Conservation (phyloP, 2,329 filamentous ascomycete species). For the Alternaria sp. region DNA sequence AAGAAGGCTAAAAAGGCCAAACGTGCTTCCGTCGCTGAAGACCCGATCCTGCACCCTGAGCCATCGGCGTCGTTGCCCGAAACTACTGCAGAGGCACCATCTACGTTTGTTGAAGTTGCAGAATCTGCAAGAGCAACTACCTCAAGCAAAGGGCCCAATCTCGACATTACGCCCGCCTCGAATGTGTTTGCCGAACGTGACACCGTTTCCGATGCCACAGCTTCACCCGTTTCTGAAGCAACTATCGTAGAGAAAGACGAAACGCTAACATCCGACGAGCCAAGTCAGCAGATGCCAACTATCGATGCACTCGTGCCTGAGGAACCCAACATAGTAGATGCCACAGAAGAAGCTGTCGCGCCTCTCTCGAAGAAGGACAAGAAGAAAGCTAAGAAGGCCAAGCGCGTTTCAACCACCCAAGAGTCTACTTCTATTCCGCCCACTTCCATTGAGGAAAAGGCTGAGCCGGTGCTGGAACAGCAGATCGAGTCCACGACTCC, state of each 20-base stretch:
- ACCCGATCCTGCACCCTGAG: not conserved
- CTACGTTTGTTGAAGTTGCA: not conserved
- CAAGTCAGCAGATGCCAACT: not conserved
- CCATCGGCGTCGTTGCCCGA: not conserved
- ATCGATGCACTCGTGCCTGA: not conserved
- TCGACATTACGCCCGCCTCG: not conserved
- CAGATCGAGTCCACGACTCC: not conserved
- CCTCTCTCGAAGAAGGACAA: slow-evolving; percentile 28
- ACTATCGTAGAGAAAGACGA: not conserved
- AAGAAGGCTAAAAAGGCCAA: slow-evolving; percentile 35
- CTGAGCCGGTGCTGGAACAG: slow-evolving; percentile 7
- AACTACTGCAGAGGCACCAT: not conserved
- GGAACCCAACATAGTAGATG: not conserved
- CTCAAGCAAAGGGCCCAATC: not conserved
- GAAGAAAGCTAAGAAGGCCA: slow-evolving; percentile 32
- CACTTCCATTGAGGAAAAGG: slow-evolving; percentile 17
- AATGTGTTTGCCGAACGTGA: not conserved
- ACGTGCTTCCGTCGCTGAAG: slow-evolving; percentile 17
- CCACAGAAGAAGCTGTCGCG: slow-evolving; percentile 5
- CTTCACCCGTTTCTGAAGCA: not conserved
- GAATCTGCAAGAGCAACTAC: not conserved
- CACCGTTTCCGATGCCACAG: not conserved
- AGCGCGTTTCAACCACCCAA: slow-evolving; percentile 22
- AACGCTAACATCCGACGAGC: not conserved
- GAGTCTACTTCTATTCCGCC: slow-evolving; percentile 8